Percentiles rank a stretch among this genome's conserved stretches.
phyloP scores from a whole-genome alignment of 2,329 filamentous ascomycete species.

The Hypoxylon sp. region DNA sequence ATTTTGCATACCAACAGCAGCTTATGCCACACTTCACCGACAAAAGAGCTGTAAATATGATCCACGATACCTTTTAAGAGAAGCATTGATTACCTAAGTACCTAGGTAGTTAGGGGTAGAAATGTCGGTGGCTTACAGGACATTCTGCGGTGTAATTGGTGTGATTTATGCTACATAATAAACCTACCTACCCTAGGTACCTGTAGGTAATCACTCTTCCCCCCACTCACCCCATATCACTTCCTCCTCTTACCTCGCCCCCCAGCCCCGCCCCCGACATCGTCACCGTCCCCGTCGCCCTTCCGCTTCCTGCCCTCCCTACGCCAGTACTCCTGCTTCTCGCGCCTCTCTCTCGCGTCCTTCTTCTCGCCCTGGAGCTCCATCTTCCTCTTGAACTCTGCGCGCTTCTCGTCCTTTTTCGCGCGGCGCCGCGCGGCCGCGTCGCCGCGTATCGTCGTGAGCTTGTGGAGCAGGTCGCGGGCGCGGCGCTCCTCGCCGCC shows the following conservation, averaged over 20 bases:
- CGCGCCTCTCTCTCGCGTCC: slow-evolving; percentile 83
- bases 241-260: slow-evolving; percentile 48
- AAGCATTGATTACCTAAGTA: no score
- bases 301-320: slow-evolving; percentile 80
- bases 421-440: slow-evolving; percentile 82
- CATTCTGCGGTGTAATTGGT: no score
- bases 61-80: no score
- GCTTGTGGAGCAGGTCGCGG: slow-evolving; percentile 88
- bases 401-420: slow-evolving; percentile 88
- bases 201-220: background rate
- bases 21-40: no score
- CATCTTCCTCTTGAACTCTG: slow-evolving; percentile 82
- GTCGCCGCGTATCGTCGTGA: slow-evolving; percentile 89
- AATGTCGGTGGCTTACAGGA: no score
- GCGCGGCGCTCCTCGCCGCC: slow-evolving; percentile 89
- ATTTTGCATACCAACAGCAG: no score
- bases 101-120: no score
- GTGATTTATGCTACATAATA: no score
- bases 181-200: background rate
- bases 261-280: no score
- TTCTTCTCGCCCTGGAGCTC: slow-evolving; percentile 85
- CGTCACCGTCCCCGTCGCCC: slow-evolving; percentile 51
- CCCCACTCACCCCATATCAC: background rate
- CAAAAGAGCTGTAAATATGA: no score
- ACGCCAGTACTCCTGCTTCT: slow-evolving; percentile 92